A percentile compares a stretch with the other conserved stretches of the same genome.
Evolutionary conservation across 192 early-diverging fungal species (phyloP).

Genomic region (Tieghemiomyces parasiticus): DNA sequence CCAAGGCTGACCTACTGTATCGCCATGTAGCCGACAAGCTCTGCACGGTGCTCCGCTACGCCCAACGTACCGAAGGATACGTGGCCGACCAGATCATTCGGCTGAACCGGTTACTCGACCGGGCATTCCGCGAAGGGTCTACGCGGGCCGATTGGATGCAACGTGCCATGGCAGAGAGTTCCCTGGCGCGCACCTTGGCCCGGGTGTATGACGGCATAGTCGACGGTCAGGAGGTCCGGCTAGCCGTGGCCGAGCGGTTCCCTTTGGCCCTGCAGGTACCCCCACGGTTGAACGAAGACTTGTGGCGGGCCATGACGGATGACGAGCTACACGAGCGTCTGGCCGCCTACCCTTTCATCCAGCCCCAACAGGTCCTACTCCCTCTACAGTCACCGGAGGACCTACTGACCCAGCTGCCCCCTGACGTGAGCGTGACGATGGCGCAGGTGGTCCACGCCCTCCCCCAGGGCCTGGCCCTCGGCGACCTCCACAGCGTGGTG

Average conservation of each 20-base stretch:
- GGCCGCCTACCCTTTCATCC: slow-evolving; percentile 43
- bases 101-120: neutral
- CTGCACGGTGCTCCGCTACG: neutral
- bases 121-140: neutral
- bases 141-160: neutral
- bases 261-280: slow-evolving; percentile 2
- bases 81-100: neutral
- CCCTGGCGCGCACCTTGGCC: slow-evolving; percentile 3
- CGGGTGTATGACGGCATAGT: slow-evolving; percentile 1
- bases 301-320: neutral
- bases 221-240: neutral
- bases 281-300: neutral
- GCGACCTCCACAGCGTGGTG: slow-evolving; percentile 61
- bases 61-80: neutral
- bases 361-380: slow-evolving; percentile 78
- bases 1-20: neutral
- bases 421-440: slow-evolving; percentile 72
- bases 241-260: neutral
- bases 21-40: slow-evolving; percentile 1
- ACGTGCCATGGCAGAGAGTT: neutral
- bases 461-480: slow-evolving; percentile 29
- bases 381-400: slow-evolving; percentile 74
- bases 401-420: slow-evolving; percentile 55
- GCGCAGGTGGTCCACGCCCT: slow-evolving; percentile 65
- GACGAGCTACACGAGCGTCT: neutral